phyloP scores from a whole-genome alignment of 2,329 filamentous ascomycete genomes.

The Fusarium tricinctum region DNA sequence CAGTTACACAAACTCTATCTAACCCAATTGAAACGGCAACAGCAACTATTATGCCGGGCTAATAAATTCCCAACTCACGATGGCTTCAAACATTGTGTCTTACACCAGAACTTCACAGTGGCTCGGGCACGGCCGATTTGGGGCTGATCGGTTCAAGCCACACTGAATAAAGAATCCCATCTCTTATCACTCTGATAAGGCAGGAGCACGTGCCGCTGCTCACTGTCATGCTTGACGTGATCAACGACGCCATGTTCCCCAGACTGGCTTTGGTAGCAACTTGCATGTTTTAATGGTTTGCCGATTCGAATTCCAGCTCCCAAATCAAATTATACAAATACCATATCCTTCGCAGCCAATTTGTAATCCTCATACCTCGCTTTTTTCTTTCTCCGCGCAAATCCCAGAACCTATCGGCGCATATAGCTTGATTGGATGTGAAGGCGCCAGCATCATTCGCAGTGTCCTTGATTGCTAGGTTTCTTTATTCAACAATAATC shows the following conservation, averaged over 20 bases:
- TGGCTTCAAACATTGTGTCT: not conserved
- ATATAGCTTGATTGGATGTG: constrained; percentile 37
- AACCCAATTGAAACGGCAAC: not conserved
- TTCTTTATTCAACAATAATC: constrained; percentile 26
- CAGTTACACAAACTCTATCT: not conserved
- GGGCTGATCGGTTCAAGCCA: not conserved
- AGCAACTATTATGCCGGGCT: not conserved
- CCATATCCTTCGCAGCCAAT: constrained; percentile 5
- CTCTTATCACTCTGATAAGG: constrained; percentile 47
- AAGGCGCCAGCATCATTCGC: constrained; percentile 32
- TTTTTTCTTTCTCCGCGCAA: constrained; percentile 17
- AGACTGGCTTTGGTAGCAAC: constrained; percentile 37
- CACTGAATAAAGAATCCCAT: not conserved
- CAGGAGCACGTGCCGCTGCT: constrained; percentile 43
- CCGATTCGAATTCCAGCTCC: constrained; percentile 18
- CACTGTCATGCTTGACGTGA: constrained; percentile 46
- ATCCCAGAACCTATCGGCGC: constrained; percentile 14
- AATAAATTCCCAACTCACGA: not conserved
- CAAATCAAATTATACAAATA: constrained; percentile 19
- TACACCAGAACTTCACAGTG: not conserved
- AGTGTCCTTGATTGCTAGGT: constrained; percentile 26
- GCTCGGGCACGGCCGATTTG: not conserved
- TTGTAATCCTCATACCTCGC: constrained; percentile 16
- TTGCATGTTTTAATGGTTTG: constrained; percentile 38
- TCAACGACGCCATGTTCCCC: constrained; percentile 44